Conservation (phyloP, 2,329 filamentous ascomycete genomes). For the Albifimbria verrucaria region DNA sequence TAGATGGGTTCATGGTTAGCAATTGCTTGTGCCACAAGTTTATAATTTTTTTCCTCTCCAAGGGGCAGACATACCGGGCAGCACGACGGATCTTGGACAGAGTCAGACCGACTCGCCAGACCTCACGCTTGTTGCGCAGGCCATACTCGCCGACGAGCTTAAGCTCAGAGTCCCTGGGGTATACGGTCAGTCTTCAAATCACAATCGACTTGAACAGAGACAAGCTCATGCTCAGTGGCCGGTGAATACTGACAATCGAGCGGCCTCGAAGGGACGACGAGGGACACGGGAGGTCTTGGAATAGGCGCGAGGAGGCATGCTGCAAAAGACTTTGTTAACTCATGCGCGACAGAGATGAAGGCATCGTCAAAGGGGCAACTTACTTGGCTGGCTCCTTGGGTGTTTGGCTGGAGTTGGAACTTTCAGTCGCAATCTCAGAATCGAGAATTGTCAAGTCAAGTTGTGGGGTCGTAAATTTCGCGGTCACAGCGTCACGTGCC, state of each 20-base stretch:
- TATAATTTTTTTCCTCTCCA: too few relatives aligned
- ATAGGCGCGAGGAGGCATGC: constrained; percentile 62
- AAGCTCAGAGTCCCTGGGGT: constrained; percentile 91
- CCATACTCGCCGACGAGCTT: constrained; percentile 99
- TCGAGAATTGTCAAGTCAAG: constrained; percentile 19
- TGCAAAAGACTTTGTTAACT: constrained; percentile 25
- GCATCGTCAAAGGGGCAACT: constrained; percentile 19
- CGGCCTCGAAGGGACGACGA: constrained; percentile 97
- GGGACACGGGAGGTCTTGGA: constrained; percentile 99
- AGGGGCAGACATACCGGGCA: constrained; percentile 69
- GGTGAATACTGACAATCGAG: constrained; percentile 95
- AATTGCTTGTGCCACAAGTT: background rate
- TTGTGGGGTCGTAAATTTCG: constrained; percentile 32
- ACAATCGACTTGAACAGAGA: constrained; percentile 93
- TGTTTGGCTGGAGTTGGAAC: constrained; percentile 32
- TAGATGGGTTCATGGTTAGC: constrained; percentile 17
- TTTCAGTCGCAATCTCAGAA: constrained; percentile 19
- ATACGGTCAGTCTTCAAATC: constrained; percentile 64
- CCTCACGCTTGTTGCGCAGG: constrained; percentile 99
- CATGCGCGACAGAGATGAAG: constrained; percentile 8
- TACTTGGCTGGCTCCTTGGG: constrained; percentile 37
- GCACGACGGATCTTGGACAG: constrained; percentile 99
- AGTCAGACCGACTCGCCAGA: constrained; percentile 99
- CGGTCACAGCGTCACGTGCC: constrained; percentile 25
- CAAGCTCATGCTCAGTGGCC: constrained; percentile 99